Percentiles rank a stretch among this genome's conserved stretches.
These are phyloP conservation scores for Xerocomus brunneocitrinus DNA, from an alignment of 768 basidiomycete species.

Conservation along the genomic window DNA sequence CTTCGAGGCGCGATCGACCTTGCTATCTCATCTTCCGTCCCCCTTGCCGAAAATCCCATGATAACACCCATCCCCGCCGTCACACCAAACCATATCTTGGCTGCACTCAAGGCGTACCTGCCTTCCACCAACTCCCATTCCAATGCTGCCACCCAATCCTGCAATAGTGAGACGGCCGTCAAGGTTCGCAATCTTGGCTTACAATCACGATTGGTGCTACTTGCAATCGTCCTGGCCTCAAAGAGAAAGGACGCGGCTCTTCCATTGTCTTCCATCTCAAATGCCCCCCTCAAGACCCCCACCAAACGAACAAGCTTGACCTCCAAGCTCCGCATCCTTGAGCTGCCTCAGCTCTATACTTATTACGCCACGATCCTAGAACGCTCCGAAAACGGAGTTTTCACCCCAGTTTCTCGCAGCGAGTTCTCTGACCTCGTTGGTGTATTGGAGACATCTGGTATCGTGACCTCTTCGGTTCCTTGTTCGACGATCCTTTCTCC, in stretches of 20 bases:
- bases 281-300: slow-evolving; percentile 36
- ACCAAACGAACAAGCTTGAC: slow-evolving; percentile 49
- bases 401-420: slow-evolving; percentile 64
- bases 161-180: slow-evolving; percentile 56
- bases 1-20: slow-evolving; percentile 75
- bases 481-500: slow-evolving; percentile 33
- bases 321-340: slow-evolving; percentile 40
- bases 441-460: slow-evolving; percentile 69
- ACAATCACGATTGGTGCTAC: slow-evolving; percentile 67
- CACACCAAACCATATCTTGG: slow-evolving; percentile 63
- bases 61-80: slow-evolving; percentile 40
- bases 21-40: slow-evolving; percentile 36
- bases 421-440: slow-evolving; percentile 72
- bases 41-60: slow-evolving; percentile 23
- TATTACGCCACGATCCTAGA: slow-evolving; percentile 61
- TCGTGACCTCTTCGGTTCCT: slow-evolving; percentile 42
- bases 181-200: slow-evolving; percentile 69
- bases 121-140: slow-evolving; percentile 33
- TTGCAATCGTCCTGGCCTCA: slow-evolving; percentile 59
- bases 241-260: slow-evolving; percentile 59
- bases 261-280: slow-evolving; percentile 38
- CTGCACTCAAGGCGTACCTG: slow-evolving; percentile 69
- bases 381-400: slow-evolving; percentile 49
- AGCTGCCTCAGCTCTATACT: slow-evolving; percentile 55
- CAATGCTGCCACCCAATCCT: slow-evolving; percentile 17